Base-by-base conservation (phyloP, 2,329 filamentous ascomycete genomes). In the Leptosphaerulina australis region DNA sequence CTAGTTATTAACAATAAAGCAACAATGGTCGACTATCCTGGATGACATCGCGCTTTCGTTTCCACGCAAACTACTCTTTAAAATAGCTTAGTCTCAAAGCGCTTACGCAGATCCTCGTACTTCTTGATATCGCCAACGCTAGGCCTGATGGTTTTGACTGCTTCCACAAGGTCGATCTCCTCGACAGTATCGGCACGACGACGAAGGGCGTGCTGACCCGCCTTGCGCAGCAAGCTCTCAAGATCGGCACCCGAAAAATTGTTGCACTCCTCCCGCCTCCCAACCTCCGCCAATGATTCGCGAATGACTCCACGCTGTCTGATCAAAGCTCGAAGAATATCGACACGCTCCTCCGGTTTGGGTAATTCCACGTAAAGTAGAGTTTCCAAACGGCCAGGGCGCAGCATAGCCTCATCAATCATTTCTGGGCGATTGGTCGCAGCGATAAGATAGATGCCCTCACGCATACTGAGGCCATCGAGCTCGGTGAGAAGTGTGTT, bases 391-490 rank as follows among this genome's bases (percentile, higher is more conserved):
- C 94, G 87, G 0, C 94, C 94, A 0, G 94, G 93, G 1, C 94
- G 87, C 9, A 97, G 82, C 85, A 99, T 96, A 1, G 94, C 94
- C 1, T 90, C 86, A 70, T 99, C 94, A 60, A 99, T 97, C 77
- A 96, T 96, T 68, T 97, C 93, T 0, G 93, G 93, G 0, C 94
- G 80, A 72, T 99, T 99, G 2, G 94, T 97, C 0, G 94, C 94
- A 18, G 90, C 94, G 50, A 99, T 91, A 12, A 99, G 88, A 72
- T 94, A 97, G 56, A 99, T 92, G 12, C 93, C 93, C 36, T 86
- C 82, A 28, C 94, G 84, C 59, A 84, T 86, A 55, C 83, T 85
- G 5, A 95, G 82, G 40, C 94, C 94, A 66, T 99, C 94, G 1
- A 99, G 83, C 70, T 99, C 94, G 0, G 94, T 95, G 24, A 99